These are phyloP conservation scores for Imleria badia DNA, from an alignment of 768 basidiomycete species.

Conservation along the genomic window DNA sequence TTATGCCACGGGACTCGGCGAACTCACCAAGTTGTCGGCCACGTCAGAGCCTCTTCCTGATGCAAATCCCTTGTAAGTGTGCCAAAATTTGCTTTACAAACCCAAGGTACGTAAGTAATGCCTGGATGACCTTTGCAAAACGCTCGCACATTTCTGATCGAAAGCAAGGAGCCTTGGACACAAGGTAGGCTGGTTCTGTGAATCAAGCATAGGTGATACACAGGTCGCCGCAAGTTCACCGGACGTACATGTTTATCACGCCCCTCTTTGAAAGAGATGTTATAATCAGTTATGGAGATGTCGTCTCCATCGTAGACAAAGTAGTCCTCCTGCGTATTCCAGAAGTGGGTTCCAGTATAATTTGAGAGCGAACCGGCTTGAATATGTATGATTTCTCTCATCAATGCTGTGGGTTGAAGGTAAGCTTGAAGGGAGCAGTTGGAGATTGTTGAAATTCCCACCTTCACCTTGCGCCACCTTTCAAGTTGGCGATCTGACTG, in stretches of 20 bases:
- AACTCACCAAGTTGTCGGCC: slow-evolving; percentile 22
- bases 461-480: not conserved
- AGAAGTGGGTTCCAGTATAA: slow-evolving; percentile 73
- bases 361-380: slow-evolving; percentile 72
- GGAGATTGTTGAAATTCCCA: not conserved
- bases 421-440: not conserved
- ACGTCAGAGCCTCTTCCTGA: slow-evolving; percentile 26
- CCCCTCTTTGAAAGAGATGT: slow-evolving; percentile 68
- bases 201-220: not conserved
- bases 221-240: not conserved
- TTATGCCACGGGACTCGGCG: not conserved
- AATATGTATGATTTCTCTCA: slow-evolving; percentile 79
- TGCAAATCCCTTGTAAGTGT: slow-evolving; percentile 45
- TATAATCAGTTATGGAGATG: slow-evolving; percentile 46
- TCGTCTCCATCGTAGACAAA: slow-evolving; percentile 48
- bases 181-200: slow-evolving; percentile 38
- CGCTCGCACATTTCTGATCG: slow-evolving; percentile 58
- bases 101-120: slow-evolving; percentile 8
- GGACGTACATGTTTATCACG: slow-evolving; percentile 46
- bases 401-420: slow-evolving; percentile 23
- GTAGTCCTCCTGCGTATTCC: slow-evolving; percentile 79
- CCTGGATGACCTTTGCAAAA: not conserved
- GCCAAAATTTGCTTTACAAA: slow-evolving; percentile 61
- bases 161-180: slow-evolving; percentile 67
- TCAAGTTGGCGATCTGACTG: not conserved